Evolutionary conservation across 208 protist species (phyloP).

Genomic region (Blechomonas ayalai): DNA sequence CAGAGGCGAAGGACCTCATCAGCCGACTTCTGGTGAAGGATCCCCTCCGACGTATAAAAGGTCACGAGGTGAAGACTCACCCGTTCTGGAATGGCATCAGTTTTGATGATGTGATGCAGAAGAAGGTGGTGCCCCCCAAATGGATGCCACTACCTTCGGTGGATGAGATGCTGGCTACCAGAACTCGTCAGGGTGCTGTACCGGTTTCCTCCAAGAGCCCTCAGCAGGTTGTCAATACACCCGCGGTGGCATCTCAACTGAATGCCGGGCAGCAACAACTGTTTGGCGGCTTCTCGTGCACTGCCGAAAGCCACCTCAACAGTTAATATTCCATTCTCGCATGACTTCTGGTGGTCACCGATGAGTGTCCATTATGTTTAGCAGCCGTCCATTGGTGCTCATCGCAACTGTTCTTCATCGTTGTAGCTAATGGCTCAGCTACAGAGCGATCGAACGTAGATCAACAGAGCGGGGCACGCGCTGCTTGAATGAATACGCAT

Average conservation of each 20-base stretch:
- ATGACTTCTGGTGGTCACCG: too few relatives aligned
- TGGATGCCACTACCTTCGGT: slow-evolving; percentile 77
- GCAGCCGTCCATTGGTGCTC: too few relatives aligned
- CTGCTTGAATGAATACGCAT: too few relatives aligned
- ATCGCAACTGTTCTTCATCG: too few relatives aligned
- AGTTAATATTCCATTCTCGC: too few relatives aligned
- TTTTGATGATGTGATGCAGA: slow-evolving; percentile 85
- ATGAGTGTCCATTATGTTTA: too few relatives aligned
- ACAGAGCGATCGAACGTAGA: too few relatives aligned
- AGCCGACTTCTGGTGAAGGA: slow-evolving; percentile 88
- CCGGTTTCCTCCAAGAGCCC: slow-evolving; percentile 37
- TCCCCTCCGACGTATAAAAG: slow-evolving; percentile 77
- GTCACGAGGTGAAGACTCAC: slow-evolving; percentile 81
- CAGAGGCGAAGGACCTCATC: slow-evolving; percentile 89
- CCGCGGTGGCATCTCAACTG: slow-evolving; percentile 69
- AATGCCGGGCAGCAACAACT: slow-evolving; percentile 84
- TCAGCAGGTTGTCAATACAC: slow-evolving; percentile 80
- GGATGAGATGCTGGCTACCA: slow-evolving; percentile 72
- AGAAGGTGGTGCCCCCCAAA: slow-evolving; percentile 72
- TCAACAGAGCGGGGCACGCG: too few relatives aligned
- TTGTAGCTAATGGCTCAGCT: too few relatives aligned
- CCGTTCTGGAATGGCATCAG: slow-evolving; percentile 89
- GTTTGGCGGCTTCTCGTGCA: slow-evolving; percentile 88
- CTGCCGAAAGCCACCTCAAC: slow-evolving; percentile 77
- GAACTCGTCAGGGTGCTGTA: slow-evolving; percentile 15